phyloP scores from a whole-genome alignment of 2,329 filamentous ascomycete species.

The Nigrograna mackinnonii region DNA sequence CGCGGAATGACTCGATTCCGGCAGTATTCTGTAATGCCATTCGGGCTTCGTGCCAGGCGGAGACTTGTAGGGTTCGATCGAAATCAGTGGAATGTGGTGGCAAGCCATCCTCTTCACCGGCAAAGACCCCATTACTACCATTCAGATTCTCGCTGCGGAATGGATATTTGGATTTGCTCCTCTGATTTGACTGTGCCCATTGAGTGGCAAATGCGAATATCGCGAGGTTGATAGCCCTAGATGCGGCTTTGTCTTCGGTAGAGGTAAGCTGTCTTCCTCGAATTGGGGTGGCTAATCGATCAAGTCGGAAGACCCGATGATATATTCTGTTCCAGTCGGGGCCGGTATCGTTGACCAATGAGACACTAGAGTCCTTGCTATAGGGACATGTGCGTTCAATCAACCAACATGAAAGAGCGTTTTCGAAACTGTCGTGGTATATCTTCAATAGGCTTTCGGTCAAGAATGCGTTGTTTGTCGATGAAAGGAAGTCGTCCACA shows the following conservation, averaged over 20 bases:
- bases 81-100: constrained; percentile 29
- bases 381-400: constrained; percentile 60
- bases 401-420: constrained; percentile 58
- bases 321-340: constrained; percentile 57
- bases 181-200: constrained; percentile 43
- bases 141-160: constrained; percentile 19
- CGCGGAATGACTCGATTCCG: constrained; percentile 49
- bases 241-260: constrained; percentile 48
- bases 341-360: constrained; percentile 38
- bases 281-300: constrained; percentile 46
- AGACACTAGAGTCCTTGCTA: constrained; percentile 31
- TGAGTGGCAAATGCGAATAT: constrained; percentile 60
- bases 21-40: constrained; percentile 41
- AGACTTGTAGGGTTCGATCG: constrained; percentile 44
- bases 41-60: constrained; percentile 48
- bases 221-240: constrained; percentile 51
- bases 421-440: constrained; percentile 60
- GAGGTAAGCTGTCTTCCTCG: constrained; percentile 46
- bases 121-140: constrained; percentile 11
- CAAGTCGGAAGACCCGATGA: constrained; percentile 52
- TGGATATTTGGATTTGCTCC: constrained; percentile 31
- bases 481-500: constrained; percentile 32
- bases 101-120: constrained; percentile 2
- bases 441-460: constrained; percentile 51
- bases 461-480: constrained; percentile 44